phyloP scores from a whole-genome alignment of 441 rosid genomes.

The Erodium texanum region DNA sequence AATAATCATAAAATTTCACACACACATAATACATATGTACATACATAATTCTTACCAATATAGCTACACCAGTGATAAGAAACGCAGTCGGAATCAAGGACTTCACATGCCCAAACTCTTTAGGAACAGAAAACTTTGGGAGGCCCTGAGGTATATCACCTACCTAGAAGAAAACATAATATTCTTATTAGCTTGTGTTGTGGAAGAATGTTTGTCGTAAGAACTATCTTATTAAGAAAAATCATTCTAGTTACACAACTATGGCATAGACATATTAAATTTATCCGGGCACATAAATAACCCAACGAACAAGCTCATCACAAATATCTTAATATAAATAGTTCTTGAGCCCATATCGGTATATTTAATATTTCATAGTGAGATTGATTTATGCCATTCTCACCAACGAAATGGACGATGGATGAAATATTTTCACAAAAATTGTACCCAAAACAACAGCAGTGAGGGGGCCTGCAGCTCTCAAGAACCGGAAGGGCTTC shows the following conservation, averaged over 20 bases:
- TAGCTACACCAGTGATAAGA: constrained; percentile 92
- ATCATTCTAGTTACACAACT: not conserved
- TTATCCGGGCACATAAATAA: not conserved
- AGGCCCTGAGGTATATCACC: constrained; percentile 94
- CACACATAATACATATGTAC: not conserved
- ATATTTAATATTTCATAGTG: not conserved
- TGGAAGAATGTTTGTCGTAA: not conserved
- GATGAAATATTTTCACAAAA: constrained; percentile 66
- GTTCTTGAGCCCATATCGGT: not conserved
- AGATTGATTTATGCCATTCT: constrained; percentile 22
- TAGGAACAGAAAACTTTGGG: constrained; percentile 77
- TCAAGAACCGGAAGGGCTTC: constrained; percentile 66
- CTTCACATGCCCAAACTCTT: constrained; percentile 40
- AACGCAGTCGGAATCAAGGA: constrained; percentile 80
- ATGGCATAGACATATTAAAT: not conserved
- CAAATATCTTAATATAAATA: not conserved
- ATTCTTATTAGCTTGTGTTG: constrained; percentile 13
- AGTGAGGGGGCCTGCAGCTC: constrained; percentile 87
- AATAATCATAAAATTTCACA: not conserved
- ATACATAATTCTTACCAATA: constrained; percentile 66
- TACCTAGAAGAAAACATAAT: constrained; percentile 45
- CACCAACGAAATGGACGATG: constrained; percentile 79
- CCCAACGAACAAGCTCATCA: not conserved
- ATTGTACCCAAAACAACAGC: constrained; percentile 82
- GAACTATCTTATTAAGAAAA: not conserved